phyloP scores from a whole-genome alignment of 768 basidiomycete species.

The Pholiota conissans region DNA sequence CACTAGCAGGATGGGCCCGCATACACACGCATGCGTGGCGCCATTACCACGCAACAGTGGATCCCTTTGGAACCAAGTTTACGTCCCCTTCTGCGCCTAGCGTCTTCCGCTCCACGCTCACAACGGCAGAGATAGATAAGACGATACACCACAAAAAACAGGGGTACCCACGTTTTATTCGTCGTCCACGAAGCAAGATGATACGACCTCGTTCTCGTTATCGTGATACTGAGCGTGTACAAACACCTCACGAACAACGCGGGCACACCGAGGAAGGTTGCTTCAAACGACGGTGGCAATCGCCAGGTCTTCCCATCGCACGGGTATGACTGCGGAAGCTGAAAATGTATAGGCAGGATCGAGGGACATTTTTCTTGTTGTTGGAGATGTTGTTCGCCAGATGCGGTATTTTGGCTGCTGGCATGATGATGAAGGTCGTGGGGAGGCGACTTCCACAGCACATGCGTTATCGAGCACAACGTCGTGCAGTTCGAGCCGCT shows the following conservation, averaged over 20 bases:
- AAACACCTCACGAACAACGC: slow-evolving; percentile 32
- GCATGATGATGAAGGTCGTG: slow-evolving; percentile 1
- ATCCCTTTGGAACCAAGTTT: no score
- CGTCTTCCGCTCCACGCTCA: background rate
- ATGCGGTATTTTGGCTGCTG: background rate
- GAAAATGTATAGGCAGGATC: slow-evolving; percentile 35
- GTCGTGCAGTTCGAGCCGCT: slow-evolving; percentile 28
- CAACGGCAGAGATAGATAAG: background rate
- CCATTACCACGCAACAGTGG: no score
- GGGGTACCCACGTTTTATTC: slow-evolving; percentile 33
- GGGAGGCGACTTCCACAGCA: slow-evolving; percentile 32
- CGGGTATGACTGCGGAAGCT: slow-evolving; percentile 33
- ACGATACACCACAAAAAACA: no score
- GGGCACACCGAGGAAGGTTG: slow-evolving; percentile 31
- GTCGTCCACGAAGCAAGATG: slow-evolving; percentile 33
- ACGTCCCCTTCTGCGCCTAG: background rate
- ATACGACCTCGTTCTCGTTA: slow-evolving; percentile 31
- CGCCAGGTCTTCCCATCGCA: slow-evolving; percentile 27
- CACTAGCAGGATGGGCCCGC: background rate
- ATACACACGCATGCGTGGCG: background rate
- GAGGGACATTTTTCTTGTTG: slow-evolving; percentile 33
- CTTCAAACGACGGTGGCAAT: slow-evolving; percentile 41
- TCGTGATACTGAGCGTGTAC: slow-evolving; percentile 33
- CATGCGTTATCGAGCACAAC: slow-evolving; percentile 28
- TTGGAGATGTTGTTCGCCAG: slow-evolving; percentile 8